A percentile compares a stretch with the other conserved stretches of the same genome.
Conservation (phyloP, 805 yeast genomes). For the Candida krabiensis region DNA sequence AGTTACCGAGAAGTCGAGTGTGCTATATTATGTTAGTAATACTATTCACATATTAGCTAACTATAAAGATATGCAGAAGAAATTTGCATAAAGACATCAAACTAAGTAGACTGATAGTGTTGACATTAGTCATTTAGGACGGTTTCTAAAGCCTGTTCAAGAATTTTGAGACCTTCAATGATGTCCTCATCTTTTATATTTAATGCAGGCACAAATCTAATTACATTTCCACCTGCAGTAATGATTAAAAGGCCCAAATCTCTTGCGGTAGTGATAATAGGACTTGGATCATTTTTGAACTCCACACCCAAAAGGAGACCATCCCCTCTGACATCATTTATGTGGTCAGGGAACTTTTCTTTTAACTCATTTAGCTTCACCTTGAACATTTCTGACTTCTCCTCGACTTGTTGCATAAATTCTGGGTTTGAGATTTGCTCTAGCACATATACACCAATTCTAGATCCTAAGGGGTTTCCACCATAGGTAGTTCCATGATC, state of each 20-base stretch:
- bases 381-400: slow-evolving; percentile 58
- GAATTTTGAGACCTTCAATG: slow-evolving; percentile 67
- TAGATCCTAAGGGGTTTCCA: slow-evolving; percentile 90
- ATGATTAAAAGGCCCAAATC: slow-evolving; percentile 81
- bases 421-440: slow-evolving; percentile 59
- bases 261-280: slow-evolving; percentile 67
- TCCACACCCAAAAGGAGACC: slow-evolving; percentile 88
- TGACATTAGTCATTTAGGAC: no score
- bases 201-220: slow-evolving; percentile 90
- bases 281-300: slow-evolving; percentile 61
- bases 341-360: slow-evolving; percentile 56
- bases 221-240: slow-evolving; percentile 89
- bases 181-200: slow-evolving; percentile 73
- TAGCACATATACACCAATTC: slow-evolving; percentile 77
- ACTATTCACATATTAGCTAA: no score
- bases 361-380: slow-evolving; percentile 50
- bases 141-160: slow-evolving; percentile 53
- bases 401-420: slow-evolving; percentile 60
- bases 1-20: no score
- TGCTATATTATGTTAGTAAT: no score
- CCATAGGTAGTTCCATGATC: slow-evolving; percentile 99
- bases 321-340: slow-evolving; percentile 77
- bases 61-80: no score
- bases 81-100: no score
- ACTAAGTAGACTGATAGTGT: no score